Conservation (phyloP, 2,329 filamentous ascomycete species). For the Trichoderma sp. region DNA sequence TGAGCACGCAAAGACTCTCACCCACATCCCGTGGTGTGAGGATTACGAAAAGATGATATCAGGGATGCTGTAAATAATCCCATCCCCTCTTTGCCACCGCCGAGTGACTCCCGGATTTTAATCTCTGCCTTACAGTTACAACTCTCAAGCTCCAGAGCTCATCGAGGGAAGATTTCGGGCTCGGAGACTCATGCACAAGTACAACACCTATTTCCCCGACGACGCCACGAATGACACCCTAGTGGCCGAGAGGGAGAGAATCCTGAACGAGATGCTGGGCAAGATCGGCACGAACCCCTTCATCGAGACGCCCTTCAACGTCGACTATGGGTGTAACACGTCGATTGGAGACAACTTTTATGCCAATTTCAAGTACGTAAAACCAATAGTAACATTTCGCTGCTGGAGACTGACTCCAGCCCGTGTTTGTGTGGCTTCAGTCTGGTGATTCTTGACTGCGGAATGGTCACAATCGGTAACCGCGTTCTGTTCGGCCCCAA, state of each 20-base stretch:
- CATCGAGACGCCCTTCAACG: slow-evolving; percentile 60
- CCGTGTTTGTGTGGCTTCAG: slow-evolving; percentile 28
- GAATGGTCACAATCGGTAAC: slow-evolving; percentile 65
- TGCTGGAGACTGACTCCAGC: not conserved
- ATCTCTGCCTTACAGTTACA: slow-evolving; percentile 42
- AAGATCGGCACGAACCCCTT: slow-evolving; percentile 50
- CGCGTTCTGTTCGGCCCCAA: slow-evolving; percentile 71
- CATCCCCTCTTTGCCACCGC: not conserved
- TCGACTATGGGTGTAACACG: slow-evolving; percentile 68
- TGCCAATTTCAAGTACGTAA: slow-evolving; percentile 46
- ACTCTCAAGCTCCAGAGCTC: slow-evolving; percentile 48
- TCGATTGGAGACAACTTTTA: slow-evolving; percentile 62
- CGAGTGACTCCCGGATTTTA: not conserved
- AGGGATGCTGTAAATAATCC: slow-evolving; percentile 52
- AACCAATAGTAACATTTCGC: not conserved
- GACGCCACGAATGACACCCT: slow-evolving; percentile 43
- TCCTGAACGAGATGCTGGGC: slow-evolving; percentile 51
- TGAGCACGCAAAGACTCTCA: slow-evolving; percentile 45
- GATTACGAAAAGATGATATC: slow-evolving; percentile 66
- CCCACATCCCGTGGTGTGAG: slow-evolving; percentile 55
- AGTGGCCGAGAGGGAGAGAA: slow-evolving; percentile 39
- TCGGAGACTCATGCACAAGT: slow-evolving; percentile 55
- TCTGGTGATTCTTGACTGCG: slow-evolving; percentile 69
- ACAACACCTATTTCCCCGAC: slow-evolving; percentile 56
- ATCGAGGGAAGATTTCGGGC: slow-evolving; percentile 51